phyloP scores from a whole-genome alignment of 306 rosid species.

The Glycine tomentella region DNA sequence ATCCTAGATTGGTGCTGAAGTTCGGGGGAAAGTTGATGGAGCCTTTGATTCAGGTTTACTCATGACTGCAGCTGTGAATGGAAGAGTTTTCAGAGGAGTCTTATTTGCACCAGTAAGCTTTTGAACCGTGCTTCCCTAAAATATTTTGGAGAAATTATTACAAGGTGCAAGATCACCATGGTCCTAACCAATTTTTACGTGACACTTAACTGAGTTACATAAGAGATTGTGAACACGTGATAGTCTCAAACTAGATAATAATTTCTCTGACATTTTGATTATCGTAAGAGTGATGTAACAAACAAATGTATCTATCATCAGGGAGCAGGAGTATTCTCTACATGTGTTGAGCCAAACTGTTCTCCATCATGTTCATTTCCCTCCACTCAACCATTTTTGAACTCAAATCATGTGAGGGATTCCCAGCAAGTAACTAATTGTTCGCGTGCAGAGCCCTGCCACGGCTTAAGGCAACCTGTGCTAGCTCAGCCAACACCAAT shows the following conservation, averaged over 20 bases:
- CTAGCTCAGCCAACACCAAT: slow-evolving; percentile 53
- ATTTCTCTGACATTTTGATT: background rate
- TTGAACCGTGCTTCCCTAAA: background rate
- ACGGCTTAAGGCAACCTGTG: slow-evolving; percentile 44
- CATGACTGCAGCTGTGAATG: slow-evolving; percentile 84
- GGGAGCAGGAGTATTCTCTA: slow-evolving; percentile 61
- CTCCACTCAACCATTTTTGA: slow-evolving; percentile 49
- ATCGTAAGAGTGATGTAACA: background rate
- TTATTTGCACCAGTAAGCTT: slow-evolving; percentile 86
- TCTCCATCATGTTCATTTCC: slow-evolving; percentile 8
- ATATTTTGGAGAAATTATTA: too few relatives aligned
- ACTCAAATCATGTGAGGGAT: slow-evolving; percentile 46
- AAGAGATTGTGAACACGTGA: too few relatives aligned
- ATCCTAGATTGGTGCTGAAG: slow-evolving; percentile 86
- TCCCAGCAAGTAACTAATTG: slow-evolving; percentile 49
- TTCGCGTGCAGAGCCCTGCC: slow-evolving; percentile 42
- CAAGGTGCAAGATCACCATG: too few relatives aligned
- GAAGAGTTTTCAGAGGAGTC: slow-evolving; percentile 79
- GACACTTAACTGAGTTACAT: too few relatives aligned
- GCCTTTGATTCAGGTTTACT: slow-evolving; percentile 87
- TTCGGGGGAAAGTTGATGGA: slow-evolving; percentile 85
- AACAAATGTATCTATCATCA: slow-evolving; percentile 43
- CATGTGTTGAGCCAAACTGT: slow-evolving; percentile 52
- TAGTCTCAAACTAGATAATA: too few relatives aligned
- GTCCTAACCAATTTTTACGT: too few relatives aligned